phyloP scores from a whole-genome alignment of 2,329 filamentous ascomycete genomes.

The Aspergillus amoenus region DNA sequence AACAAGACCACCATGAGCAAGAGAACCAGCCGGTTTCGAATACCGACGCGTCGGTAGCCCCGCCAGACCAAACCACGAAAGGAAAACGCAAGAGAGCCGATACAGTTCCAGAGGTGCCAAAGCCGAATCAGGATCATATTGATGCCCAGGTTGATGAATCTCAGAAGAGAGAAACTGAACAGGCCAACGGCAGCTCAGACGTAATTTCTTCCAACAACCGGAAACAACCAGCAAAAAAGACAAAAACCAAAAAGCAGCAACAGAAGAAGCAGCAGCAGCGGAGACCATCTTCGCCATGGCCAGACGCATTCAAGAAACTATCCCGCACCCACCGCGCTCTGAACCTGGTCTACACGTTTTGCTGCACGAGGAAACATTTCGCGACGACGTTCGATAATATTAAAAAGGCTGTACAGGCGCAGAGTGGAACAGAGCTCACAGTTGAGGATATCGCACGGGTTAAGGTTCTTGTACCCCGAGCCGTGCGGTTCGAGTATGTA shows the following conservation, averaged over 20 bases:
- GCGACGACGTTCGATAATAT: conserved; percentile 91
- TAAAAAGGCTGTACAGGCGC: conserved; percentile 76
- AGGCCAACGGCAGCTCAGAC: neutral
- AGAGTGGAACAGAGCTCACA: conserved; percentile 65
- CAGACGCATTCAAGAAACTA: conserved; percentile 68
- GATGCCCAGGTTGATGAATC: neutral
- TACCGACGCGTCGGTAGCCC: conserved; percentile 18
- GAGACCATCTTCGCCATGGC: conserved; percentile 62
- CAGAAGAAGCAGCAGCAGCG: conserved; percentile 17
- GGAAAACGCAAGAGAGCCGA: conserved; percentile 6
- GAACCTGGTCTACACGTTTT: conserved; percentile 93
- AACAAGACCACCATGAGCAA: conserved; percentile 15
- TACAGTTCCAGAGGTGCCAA: neutral
- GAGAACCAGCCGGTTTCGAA: neutral
- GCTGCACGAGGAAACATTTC: conserved; percentile 86
- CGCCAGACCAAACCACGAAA: neutral
- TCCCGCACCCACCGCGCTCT: conserved; percentile 78
- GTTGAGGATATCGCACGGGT: conserved; percentile 82
- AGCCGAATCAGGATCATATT: neutral
- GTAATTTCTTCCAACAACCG: too few species aligned
- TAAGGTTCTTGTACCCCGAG: conserved; percentile 71
- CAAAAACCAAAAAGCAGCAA: conserved; percentile 14
- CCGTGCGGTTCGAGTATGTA: conserved; percentile 81
- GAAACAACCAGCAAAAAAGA: conserved; percentile 5
- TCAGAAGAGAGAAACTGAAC: neutral